Base-by-base conservation (phyloP, 108 stramenopile genomes). In the Schizochytrium sp. region DNA sequence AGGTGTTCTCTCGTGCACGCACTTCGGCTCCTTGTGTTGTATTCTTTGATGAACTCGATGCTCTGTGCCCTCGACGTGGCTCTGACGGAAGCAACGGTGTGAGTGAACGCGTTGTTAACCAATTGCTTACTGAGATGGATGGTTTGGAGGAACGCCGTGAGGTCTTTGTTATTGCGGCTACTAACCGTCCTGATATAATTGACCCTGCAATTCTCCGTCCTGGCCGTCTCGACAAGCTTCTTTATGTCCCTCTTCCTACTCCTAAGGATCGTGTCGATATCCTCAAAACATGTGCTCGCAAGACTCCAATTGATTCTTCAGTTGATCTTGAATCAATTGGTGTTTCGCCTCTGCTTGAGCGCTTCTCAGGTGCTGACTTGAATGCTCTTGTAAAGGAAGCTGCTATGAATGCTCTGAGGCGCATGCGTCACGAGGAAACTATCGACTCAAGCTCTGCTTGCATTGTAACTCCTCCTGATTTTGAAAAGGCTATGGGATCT, bases 11-110 rank as follows among this genome's bases (percentile, higher is more conserved):
- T 91, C 98, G 99, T 93, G 99, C 99, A 0, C 97, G 98, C 72
- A 96, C 98, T 44, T 98, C 99, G 5, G 97, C 97, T 83, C 98
- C 99, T 3, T 99, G 99, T 93, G 99, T 99, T 89, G 94, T 99
- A 42, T 98, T 99, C 94, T 99, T 99, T 90, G 99, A 99, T 90
- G 98, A 99, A 93, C 96, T 99, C 95, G 99, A 99, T 93, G 98
- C 98, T 46, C 46, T 96, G 96, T 90, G 96, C 98, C 45, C 96
- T 97, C 92, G 99, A 97, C 42, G 92, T 93, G 17, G 97, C 96
- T 88, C 72, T 0, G 94, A 95, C 8, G 98, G 98, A 50, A 93
- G 96, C 88, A 96, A 95, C n/a, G 98, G 98, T 44, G 97, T 98
- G 2, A 97, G 97, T 60, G 99, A 99, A 91, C 97, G 98, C 91